Conservation (phyloP, 2,329 filamentous ascomycete species). For the Fusarium avenaceum region DNA sequence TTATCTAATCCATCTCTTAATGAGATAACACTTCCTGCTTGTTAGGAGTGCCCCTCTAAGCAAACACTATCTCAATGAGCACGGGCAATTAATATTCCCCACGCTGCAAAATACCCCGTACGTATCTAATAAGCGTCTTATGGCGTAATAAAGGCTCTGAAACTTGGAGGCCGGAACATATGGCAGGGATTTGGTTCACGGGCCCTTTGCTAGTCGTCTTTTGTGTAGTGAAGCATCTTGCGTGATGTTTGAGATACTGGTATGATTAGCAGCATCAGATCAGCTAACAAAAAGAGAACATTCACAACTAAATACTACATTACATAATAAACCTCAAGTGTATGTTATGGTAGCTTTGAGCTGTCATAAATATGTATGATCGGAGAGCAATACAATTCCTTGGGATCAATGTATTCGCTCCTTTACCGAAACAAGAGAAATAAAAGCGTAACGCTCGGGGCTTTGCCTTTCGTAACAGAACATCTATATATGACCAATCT, state of each 20-base stretch:
- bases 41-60: too few species aligned
- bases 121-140: neutral
- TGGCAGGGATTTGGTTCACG: conserved; percentile 12
- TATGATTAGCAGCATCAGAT: neutral
- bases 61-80: conserved; percentile 2
- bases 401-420: too few species aligned
- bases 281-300: neutral
- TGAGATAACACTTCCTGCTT: too few species aligned
- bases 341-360: too few species aligned
- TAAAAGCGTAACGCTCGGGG: too few species aligned
- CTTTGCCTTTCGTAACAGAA: too few species aligned
- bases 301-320: too few species aligned
- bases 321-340: too few species aligned
- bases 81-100: neutral
- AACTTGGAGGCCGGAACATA: conserved; percentile 19
- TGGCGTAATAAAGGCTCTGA: neutral
- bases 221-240: neutral
- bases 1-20: neutral
- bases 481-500: too few species aligned
- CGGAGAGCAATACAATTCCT: too few species aligned
- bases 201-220: neutral
- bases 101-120: conserved; percentile 5
- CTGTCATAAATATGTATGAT: too few species aligned
- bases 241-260: neutral
- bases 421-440: too few species aligned